These are phyloP conservation scores for Plantago major DNA, from an alignment of 257 asterid species.

Conservation along the genomic window DNA sequence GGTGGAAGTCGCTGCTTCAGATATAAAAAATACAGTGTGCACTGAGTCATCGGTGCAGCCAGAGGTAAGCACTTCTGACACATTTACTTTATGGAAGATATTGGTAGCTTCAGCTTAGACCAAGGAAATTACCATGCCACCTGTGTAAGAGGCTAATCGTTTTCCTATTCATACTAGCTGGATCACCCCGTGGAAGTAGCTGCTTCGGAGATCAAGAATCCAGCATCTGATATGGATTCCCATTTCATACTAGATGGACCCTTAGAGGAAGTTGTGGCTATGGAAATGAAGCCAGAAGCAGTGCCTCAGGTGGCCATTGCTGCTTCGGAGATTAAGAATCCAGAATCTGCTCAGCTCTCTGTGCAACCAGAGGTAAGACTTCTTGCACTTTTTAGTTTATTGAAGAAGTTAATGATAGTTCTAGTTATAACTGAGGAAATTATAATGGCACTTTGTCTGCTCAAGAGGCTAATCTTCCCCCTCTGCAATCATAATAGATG, in stretches of 20 bases:
- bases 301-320: slow-evolving; percentile 16
- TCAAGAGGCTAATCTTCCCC: slow-evolving; percentile 2
- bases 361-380: slow-evolving; percentile 50
- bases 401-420: not conserved
- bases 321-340: slow-evolving; percentile 39
- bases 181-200: slow-evolving; percentile 15
- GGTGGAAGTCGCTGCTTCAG: slow-evolving; percentile 31
- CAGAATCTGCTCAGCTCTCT: slow-evolving; percentile 35
- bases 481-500: slow-evolving; percentile 2
- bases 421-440: slow-evolving; percentile 16
- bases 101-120: slow-evolving; percentile 5
- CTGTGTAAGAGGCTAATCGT: not conserved
- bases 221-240: slow-evolving; percentile 9
- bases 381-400: not conserved
- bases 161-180: no score
- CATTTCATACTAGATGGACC: no score
- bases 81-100: not conserved
- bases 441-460: not conserved
- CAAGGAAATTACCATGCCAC: slow-evolving; percentile 4
- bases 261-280: no score
- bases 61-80: slow-evolving; percentile 41
- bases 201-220: slow-evolving; percentile 40
- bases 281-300: not conserved
- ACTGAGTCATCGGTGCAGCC: slow-evolving; percentile 32
- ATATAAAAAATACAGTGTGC: slow-evolving; percentile 34